Evolutionary conservation across 345 rosid genomes (phyloP), one percentile per base, ranked within the genome.

Genomic region (Lumnitzera littorea): DNA sequence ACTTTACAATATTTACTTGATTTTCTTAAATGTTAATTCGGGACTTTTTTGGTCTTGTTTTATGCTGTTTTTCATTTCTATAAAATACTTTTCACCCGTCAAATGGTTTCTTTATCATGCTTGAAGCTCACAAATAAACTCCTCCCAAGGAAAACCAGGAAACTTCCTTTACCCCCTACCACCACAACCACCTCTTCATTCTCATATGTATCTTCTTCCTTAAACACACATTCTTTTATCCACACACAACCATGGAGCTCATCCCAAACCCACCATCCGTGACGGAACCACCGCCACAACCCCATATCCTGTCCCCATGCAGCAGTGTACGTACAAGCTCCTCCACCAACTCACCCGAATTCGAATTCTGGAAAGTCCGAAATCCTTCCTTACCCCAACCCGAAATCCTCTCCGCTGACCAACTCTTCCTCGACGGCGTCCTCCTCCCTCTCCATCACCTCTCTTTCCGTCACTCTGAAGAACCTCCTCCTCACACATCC

Each of bases 401-500:
- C 15, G 74, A 80, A 58, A 81, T 85, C 46, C 70, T 73, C 48
- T 74, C 91, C 50, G 96, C 96, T n/a, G 91, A 88, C 61, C 75
- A 85, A 59, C 90, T 88, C 73, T 88, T 88, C 20, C 70, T 75
- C 71, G 83, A 77, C 58, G 96, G 96, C 11, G 72, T 88, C 64
- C 76, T 88, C 23, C 82, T 74, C 25, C 96, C 91, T 8, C 90
- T 86, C 57, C 76, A 73, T 49, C 78, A 64, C 46, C 83, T 78
- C 25, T 63, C 64, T 51, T 46, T 31, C 50, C 60, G 48, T 12
- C 58, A 67, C 56, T 46, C 65, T 16, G 27, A 47, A 10, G 77
- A 67, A 46, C 41, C 70, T 14, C 71, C 76, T 46, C 55, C 64
- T 10, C 56, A 3, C 13, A 71, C 58, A 48, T 15, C 58, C 24